Base-by-base conservation (phyloP, 805 yeast species). In the Tetrapisispora arboricola region DNA sequence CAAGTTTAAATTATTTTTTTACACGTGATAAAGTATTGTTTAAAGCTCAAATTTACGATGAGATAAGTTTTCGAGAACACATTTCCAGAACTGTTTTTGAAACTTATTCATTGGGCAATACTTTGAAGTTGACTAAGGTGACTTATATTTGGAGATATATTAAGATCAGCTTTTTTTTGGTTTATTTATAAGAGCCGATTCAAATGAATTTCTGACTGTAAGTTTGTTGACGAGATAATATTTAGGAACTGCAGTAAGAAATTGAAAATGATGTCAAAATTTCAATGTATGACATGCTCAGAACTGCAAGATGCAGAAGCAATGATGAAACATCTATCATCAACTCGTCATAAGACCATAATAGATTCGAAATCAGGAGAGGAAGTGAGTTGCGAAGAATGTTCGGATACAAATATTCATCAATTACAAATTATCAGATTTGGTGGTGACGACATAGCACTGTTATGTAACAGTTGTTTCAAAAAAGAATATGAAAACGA, bases 371-470 rank as follows among this genome's bases (percentile, higher is more conserved):
- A 51, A 0, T 49, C 61, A 2, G 64, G 58, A 9, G 79, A 75
- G 48, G 58, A 55, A 9, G 53, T 77, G 3, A 66, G 65, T 46
- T 77, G 83, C 55, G 80, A 75, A 51, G 73, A 70, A 32, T 77
- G 83, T 55, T 65, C 64, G 17, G 73, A 75, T 49, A 48, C 65
- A 29, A 76, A 75, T 48, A 65, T 77, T 36, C 80, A 75, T 54
- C 71, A 69, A 49, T 59, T 76, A 40, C 67, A 63, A 38, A 63
- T 76, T 34, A 61, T 72, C 7, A 55, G 81, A 29, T 72, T 66
- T 51, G 81, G 78, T 1, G 73, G 78, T 22, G 66, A 71, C 15
- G 80, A 75, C 49, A 70, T 76, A 68, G 55, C 68, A 0, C 54
- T 75, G 44, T 53, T 73, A 17, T 76, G 83, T 50, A 61, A 60